These are phyloP conservation scores for Elongisporangium prolatum DNA, from an alignment of 352 stramenopile genomes.

Conservation along the genomic window DNA sequence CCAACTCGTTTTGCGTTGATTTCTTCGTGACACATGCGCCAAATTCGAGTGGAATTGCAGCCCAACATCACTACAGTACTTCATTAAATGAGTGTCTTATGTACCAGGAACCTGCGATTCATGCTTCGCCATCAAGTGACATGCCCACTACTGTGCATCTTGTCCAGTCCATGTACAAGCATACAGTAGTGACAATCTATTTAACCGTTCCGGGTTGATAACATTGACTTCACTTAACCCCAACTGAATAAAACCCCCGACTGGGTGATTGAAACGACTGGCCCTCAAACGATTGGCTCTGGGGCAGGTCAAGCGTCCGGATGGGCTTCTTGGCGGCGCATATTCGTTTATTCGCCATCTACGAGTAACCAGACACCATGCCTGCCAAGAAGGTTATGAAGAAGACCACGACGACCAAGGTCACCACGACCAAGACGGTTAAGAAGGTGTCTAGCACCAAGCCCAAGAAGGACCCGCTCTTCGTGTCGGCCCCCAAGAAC, in stretches of 20 bases:
- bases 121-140: not conserved
- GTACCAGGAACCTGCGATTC: not conserved
- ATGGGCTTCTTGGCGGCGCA: not conserved
- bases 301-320: not conserved
- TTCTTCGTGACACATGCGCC: not conserved
- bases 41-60: not conserved
- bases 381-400: constrained; percentile 85
- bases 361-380: constrained; percentile 66
- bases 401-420: constrained; percentile 58
- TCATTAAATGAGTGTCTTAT: not conserved
- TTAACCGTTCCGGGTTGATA: too few species aligned
- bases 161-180: not conserved
- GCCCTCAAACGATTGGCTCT: not conserved
- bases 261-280: not conserved
- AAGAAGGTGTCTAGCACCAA: constrained; percentile 53
- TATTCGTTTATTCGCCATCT: constrained; percentile 87
- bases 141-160: not conserved
- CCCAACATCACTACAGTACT: not conserved
- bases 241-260: too few species aligned
- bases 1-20: not conserved
- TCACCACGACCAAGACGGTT: constrained; percentile 65
- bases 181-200: too few species aligned
- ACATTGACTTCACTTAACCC: too few species aligned
- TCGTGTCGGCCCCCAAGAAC: constrained; percentile 91
- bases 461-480: constrained; percentile 92